Percentiles rank a stretch among this genome's conserved stretches.
Conservation (phyloP, 331 rosid genomes). For the Prunus yedoensis region DNA sequence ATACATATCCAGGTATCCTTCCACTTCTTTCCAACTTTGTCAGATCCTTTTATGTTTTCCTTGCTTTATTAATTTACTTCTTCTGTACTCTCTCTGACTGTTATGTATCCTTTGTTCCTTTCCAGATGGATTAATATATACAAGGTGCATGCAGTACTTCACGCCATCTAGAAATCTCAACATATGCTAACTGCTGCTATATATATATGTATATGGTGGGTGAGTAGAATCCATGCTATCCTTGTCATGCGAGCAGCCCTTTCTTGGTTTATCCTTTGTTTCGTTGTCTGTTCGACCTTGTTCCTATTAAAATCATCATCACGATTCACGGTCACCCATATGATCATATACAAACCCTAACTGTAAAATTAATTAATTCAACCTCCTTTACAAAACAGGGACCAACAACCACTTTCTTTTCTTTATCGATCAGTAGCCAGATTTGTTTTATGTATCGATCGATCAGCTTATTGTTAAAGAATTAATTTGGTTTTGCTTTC, state of each 20-base stretch:
- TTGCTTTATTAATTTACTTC: too few relatives aligned
- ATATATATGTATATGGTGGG: too few relatives aligned
- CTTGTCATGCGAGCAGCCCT: slow-evolving; percentile 39
- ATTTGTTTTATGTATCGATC: neutral
- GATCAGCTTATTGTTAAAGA: neutral
- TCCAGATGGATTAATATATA: neutral
- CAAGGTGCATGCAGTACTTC: too few relatives aligned
- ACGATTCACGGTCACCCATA: too few relatives aligned
- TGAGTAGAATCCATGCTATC: slow-evolving; percentile 41
- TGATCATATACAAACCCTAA: too few relatives aligned
- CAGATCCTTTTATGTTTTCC: too few relatives aligned
- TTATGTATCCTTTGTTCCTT: neutral
- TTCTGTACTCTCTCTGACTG: too few relatives aligned
- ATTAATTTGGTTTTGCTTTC: neutral
- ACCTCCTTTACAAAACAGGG: neutral
- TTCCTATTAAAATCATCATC: neutral
- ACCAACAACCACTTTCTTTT: neutral
- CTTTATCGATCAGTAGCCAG: neutral
- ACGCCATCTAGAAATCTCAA: too few relatives aligned
- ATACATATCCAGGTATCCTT: too few relatives aligned
- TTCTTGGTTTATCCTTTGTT: slow-evolving; percentile 28
- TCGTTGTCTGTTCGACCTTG: slow-evolving; percentile 65
- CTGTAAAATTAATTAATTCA: neutral
- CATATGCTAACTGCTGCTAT: neutral
- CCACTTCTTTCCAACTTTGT: too few relatives aligned